phyloP scores from a whole-genome alignment of 1,284 basidiomycete genomes.

The Apiotrichum siamense region DNA sequence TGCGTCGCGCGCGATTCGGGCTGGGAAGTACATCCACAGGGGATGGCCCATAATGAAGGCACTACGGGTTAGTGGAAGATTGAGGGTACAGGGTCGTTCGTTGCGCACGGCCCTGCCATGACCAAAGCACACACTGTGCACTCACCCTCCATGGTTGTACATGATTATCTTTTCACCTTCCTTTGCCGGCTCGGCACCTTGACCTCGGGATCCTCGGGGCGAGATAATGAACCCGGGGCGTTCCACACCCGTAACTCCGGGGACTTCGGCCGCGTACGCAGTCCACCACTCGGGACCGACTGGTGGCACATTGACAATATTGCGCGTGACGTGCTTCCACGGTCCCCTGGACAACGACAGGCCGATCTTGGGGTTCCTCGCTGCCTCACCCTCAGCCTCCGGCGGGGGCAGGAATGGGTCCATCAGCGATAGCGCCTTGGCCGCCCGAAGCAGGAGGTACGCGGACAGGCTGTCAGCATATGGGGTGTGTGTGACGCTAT shows the following conservation, averaged over 20 bases:
- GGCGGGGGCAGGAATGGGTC: neutral
- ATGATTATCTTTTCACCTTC: slow-evolving; percentile 20
- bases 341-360: neutral
- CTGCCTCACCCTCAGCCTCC: neutral
- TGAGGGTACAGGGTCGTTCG: too few species aligned
- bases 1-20: slow-evolving; percentile 13
- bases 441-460: neutral
- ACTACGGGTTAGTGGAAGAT: slow-evolving; percentile 7
- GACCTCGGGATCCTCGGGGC: neutral
- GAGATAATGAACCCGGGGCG: slow-evolving; percentile 14
- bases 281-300: neutral
- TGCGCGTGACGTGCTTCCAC: neutral
- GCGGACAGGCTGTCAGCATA: neutral
- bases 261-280: neutral
- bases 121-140: neutral
- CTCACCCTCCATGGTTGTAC: slow-evolving; percentile 30
- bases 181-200: slow-evolving; percentile 5
- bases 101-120: neutral
- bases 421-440: neutral
- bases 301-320: neutral
- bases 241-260: neutral
- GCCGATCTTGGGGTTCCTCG: neutral
- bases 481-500: neutral
- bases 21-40: slow-evolving; percentile 16
- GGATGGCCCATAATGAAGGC: slow-evolving; percentile 24